A percentile compares a stretch with the other conserved stretches of the same genome.
Evolutionary conservation across 352 stramenopile genomes (phyloP).

Genomic region (Pythium apleroticum): DNA sequence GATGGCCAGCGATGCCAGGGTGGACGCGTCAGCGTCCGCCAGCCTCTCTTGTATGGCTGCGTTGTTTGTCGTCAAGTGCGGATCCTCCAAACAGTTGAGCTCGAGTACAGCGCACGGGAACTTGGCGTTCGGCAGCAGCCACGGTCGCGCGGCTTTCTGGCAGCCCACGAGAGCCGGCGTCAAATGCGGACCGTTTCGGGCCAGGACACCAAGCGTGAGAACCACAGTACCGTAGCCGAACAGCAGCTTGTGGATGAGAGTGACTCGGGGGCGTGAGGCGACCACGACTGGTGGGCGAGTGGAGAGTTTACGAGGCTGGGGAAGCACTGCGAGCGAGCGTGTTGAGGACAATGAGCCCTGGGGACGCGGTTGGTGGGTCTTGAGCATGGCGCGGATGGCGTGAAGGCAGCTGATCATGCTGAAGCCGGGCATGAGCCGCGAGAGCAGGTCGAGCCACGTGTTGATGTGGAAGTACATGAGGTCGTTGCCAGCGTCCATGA

Average conservation of each 20-base stretch:
- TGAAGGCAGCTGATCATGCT: slow-evolving; percentile 18
- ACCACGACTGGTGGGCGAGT: neutral
- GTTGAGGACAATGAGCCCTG: neutral
- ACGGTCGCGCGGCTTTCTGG: slow-evolving; percentile 1
- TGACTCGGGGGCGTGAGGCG: neutral
- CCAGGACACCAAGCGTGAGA: neutral
- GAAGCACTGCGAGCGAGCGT: neutral
- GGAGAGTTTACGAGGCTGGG: neutral
- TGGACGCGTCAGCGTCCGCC: neutral
- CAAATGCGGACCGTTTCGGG: neutral
- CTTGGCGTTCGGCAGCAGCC: slow-evolving; percentile 10
- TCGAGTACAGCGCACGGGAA: slow-evolving; percentile 25
- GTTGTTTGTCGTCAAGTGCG: neutral
- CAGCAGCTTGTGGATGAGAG: neutral
- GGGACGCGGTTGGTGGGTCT: neutral
- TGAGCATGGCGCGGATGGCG: slow-evolving; percentile 11
- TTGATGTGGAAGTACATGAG: slow-evolving; percentile 23
- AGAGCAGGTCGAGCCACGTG: slow-evolving; percentile 13
- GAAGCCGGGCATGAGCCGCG: slow-evolving; percentile 9
- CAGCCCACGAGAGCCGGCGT: slow-evolving; percentile 3
- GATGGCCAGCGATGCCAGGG: slow-evolving; percentile 18
- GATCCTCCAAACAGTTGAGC: slow-evolving; percentile 17
- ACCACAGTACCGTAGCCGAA: slow-evolving; percentile 9
- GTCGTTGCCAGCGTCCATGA: slow-evolving; percentile 17
- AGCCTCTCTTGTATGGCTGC: neutral